phyloP scores from a whole-genome alignment of 306 rosid genomes.

The Boehmeria nivea region DNA sequence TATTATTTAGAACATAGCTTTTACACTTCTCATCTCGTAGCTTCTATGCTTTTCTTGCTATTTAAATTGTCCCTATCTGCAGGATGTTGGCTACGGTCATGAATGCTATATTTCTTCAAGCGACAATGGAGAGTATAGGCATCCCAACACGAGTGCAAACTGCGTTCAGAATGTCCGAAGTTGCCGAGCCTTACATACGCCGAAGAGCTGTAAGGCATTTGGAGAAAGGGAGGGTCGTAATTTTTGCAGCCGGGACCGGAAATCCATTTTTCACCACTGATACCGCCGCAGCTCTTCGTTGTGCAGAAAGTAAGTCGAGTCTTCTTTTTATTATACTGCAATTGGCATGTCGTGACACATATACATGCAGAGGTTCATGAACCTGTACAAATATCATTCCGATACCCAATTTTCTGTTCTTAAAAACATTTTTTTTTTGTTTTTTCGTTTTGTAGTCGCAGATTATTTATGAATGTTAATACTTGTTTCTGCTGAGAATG shows the following conservation, averaged over 20 bases:
- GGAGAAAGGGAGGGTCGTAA: conserved; percentile 96
- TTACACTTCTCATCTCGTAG: too few species aligned
- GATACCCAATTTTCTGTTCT: too few species aligned
- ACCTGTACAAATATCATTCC: too few species aligned
- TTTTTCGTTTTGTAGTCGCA: too few species aligned
- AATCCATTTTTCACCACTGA: conserved; percentile 97
- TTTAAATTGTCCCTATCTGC: too few species aligned
- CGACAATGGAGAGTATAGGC: conserved; percentile 99
- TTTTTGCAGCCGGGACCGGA: conserved; percentile 98
- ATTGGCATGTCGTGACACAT: too few species aligned
- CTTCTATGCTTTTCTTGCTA: too few species aligned
- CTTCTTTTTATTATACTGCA: too few species aligned
- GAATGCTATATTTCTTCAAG: conserved; percentile 98
- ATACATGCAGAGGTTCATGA: too few species aligned
- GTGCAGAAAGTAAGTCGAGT: conserved; percentile 84
- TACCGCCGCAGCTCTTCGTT: conserved; percentile 94
- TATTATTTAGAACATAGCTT: too few species aligned
- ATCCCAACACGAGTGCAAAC: conserved; percentile 99
- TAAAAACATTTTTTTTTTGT: too few species aligned
- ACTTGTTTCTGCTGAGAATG: neutral
- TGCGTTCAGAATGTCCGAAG: conserved; percentile 96
- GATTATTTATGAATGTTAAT: neutral
- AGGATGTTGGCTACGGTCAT: conserved; percentile 98
- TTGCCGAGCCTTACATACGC: conserved; percentile 96
- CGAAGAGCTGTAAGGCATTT: conserved; percentile 94